Percentiles rank a stretch among this genome's conserved stretches.
These are phyloP conservation scores for Apiospora koreana DNA, from an alignment of 2,329 filamentous ascomycete genomes.

Conservation along the genomic window DNA sequence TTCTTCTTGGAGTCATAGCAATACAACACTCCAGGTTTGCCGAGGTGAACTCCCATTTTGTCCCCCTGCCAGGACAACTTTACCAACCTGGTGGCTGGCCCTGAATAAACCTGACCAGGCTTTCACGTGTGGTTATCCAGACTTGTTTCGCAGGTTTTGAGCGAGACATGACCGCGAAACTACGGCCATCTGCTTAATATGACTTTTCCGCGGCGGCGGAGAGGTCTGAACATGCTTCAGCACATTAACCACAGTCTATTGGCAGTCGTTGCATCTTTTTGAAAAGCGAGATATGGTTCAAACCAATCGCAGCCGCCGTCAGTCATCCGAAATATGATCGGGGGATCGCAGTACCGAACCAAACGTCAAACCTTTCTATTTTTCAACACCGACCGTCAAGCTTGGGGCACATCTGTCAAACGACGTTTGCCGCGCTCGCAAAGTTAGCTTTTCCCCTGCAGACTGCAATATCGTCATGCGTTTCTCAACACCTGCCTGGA, in stretches of 20 bases:
- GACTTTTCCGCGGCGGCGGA: neutral
- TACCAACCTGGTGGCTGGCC: neutral
- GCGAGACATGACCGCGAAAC: neutral
- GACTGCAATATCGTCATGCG: neutral
- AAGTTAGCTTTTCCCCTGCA: neutral
- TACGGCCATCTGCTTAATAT: neutral
- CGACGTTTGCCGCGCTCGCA: neutral
- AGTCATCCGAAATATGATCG: neutral
- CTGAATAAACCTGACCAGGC: neutral
- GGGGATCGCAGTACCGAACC: neutral
- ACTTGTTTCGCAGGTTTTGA: neutral
- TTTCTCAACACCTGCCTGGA: neutral
- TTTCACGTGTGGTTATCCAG: neutral
- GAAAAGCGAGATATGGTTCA: neutral
- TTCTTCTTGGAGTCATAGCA: neutral
- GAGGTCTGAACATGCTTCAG: neutral
- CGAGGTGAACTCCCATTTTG: neutral
- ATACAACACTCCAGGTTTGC: neutral
- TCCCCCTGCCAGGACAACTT: neutral
- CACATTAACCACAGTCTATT: neutral
- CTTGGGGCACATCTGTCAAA: neutral
- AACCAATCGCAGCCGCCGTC: neutral
- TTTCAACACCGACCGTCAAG: neutral
- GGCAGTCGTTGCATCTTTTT: neutral
- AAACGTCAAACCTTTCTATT: neutral